Percentiles rank a stretch among this genome's conserved stretches.
Evolutionary conservation across 768 basidiomycete species (phyloP).

Genomic region (Gloeopeniophorella convolvens): DNA sequence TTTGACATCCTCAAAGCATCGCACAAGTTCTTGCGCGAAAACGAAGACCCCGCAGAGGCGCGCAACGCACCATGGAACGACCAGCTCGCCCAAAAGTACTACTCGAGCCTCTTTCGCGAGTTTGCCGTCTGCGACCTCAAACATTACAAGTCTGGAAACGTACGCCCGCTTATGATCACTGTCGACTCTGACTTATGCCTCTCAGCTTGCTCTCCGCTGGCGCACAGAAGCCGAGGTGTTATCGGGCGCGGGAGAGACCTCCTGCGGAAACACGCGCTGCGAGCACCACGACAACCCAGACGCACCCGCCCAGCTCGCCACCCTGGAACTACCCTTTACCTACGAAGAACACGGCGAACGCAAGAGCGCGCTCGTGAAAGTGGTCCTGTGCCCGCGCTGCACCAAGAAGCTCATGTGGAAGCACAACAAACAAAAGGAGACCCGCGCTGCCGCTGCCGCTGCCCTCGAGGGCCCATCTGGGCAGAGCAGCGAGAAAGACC

Average conservation of each 20-base stretch:
- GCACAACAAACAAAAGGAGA: constrained; percentile 54
- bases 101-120: constrained; percentile 82
- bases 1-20: constrained; percentile 72
- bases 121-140: constrained; percentile 91
- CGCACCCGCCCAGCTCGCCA: constrained; percentile 39
- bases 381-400: constrained; percentile 78
- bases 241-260: constrained; percentile 74
- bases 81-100: constrained; percentile 82
- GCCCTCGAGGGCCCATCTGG: background rate
- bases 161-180: constrained; percentile 32
- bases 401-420: constrained; percentile 85
- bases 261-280: constrained; percentile 89
- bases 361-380: constrained; percentile 85
- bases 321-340: constrained; percentile 85
- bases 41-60: constrained; percentile 43
- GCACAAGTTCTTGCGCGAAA: constrained; percentile 56
- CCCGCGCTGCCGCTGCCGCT: background rate
- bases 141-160: constrained; percentile 90
- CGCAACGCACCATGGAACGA: constrained; percentile 62
- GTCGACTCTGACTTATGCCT: background rate
- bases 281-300: constrained; percentile 37
- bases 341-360: constrained; percentile 73
- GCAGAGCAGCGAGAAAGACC: background rate
- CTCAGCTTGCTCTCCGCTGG: constrained; percentile 87
- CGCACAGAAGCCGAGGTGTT: constrained; percentile 88